Percentiles rank a stretch among this genome's conserved stretches.
phyloP scores from a whole-genome alignment of 805 yeast genomes.

The Priceomyces fermenticarens region DNA sequence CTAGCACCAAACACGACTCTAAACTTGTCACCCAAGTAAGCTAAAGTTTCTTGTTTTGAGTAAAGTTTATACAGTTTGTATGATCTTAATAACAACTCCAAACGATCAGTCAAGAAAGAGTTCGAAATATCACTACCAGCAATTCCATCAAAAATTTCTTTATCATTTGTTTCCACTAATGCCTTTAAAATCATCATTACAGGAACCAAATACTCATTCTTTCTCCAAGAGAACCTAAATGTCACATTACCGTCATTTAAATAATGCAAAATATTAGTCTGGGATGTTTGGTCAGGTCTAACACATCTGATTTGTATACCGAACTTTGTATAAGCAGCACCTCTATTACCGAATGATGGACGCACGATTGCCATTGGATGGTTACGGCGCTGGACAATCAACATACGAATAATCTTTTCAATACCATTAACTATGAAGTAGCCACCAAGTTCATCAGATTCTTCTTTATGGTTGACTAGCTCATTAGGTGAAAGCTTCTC shows the following conservation, averaged over 20 bases:
- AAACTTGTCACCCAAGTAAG: conserved; percentile 93
- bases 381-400: conserved; percentile 95
- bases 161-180: conserved; percentile 82
- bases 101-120: conserved; percentile 96
- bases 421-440: conserved; percentile 95
- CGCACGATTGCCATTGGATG: conserved; percentile 98
- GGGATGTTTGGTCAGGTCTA: conserved; percentile 96
- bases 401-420: conserved; percentile 94
- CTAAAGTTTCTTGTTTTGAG: conserved; percentile 84
- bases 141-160: conserved; percentile 94
- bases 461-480: conserved; percentile 77
- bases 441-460: conserved; percentile 94
- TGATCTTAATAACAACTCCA: conserved; percentile 85
- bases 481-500: conserved; percentile 80
- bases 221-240: conserved; percentile 95
- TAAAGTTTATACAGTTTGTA: conserved; percentile 78
- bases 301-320: conserved; percentile 95
- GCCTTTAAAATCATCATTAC: conserved; percentile 92
- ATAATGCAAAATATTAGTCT: conserved; percentile 95
- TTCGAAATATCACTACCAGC: conserved; percentile 84
- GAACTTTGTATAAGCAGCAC: conserved; percentile 79
- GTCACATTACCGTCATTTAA: conserved; percentile 94
- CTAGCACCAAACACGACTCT: conserved; percentile 89
- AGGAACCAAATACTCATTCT: conserved; percentile 92
- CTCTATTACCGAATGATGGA: conserved; percentile 92